Percentiles rank a stretch among this genome's conserved stretches.
Conservation (phyloP, 2,329 filamentous ascomycete species). For the Apiospora hydei region DNA sequence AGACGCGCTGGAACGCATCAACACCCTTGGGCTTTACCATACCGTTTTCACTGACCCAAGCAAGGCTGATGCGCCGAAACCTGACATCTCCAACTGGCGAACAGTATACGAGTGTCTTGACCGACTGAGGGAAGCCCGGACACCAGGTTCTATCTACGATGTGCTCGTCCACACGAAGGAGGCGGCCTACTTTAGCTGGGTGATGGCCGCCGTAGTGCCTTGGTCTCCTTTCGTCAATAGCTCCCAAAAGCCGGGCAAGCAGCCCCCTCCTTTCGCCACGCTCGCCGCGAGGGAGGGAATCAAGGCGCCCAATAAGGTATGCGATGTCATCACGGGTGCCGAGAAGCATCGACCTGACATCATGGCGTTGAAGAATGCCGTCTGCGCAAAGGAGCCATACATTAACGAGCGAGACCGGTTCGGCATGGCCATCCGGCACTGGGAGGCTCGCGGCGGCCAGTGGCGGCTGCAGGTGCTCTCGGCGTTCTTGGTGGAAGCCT, state of each 20-base stretch:
- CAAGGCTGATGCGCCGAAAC: slow-evolving; percentile 56
- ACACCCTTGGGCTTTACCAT: slow-evolving; percentile 71
- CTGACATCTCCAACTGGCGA: slow-evolving; percentile 67
- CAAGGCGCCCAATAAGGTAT: slow-evolving; percentile 78
- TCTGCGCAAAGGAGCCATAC: slow-evolving; percentile 53
- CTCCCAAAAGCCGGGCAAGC: slow-evolving; percentile 50
- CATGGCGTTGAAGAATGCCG: slow-evolving; percentile 63
- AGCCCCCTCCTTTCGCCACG: slow-evolving; percentile 64
- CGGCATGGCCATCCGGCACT: slow-evolving; percentile 77
- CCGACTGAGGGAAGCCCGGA: slow-evolving; percentile 52
- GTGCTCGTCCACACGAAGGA: slow-evolving; percentile 68
- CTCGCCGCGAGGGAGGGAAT: slow-evolving; percentile 78
- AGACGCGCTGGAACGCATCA: slow-evolving; percentile 68
- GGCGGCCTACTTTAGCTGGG: slow-evolving; percentile 77
- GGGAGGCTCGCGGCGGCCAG: slow-evolving; percentile 67
- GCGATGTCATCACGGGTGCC: slow-evolving; percentile 70
- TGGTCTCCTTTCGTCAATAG: slow-evolving; percentile 61
- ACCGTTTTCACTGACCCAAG: slow-evolving; percentile 77
- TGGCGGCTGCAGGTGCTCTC: slow-evolving; percentile 78
- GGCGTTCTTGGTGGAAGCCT: slow-evolving; percentile 70
- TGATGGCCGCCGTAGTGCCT: slow-evolving; percentile 76
- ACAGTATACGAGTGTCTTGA: slow-evolving; percentile 70
- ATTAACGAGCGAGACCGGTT: slow-evolving; percentile 66
- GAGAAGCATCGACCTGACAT: slow-evolving; percentile 70
- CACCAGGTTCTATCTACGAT: slow-evolving; percentile 56